Conservation (phyloP, 257 asterid genomes). For the Nicotiana sylvestris region DNA sequence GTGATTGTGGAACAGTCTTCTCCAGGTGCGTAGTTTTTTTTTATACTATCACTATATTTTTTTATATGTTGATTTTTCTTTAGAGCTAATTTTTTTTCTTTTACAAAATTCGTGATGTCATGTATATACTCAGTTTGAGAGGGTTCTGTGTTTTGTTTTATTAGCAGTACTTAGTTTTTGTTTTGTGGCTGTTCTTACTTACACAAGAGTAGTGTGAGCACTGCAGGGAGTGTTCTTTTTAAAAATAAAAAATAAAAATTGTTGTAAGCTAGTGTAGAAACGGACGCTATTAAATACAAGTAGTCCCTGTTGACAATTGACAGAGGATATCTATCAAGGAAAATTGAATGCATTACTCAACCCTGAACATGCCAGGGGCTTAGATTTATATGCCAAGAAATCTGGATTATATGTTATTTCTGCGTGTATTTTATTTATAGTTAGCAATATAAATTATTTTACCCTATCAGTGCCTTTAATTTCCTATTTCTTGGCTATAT, state of each 20-base stretch:
- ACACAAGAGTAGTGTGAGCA: conserved; percentile 20
- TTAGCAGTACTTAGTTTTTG: conserved; percentile 9
- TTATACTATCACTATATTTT: not conserved
- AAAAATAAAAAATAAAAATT: not conserved
- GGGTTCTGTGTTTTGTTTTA: conserved; percentile 1
- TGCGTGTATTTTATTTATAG: not conserved
- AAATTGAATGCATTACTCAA: conserved; percentile 8
- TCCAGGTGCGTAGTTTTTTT: conserved; percentile 46
- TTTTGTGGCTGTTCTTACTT: conserved; percentile 26
- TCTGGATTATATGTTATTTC: not conserved
- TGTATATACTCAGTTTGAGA: not conserved
- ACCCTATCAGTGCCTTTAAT: not conserved
- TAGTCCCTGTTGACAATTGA: conserved; percentile 13
- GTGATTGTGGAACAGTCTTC: conserved; percentile 88
- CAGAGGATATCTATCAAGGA: not conserved
- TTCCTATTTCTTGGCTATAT: not conserved
- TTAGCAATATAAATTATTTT: not conserved
- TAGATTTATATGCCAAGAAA: not conserved
- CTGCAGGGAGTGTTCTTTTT: conserved; percentile 6
- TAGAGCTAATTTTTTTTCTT: not conserved
- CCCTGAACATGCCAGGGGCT: not conserved
- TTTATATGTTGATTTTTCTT: not conserved
- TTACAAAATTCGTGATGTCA: conserved; percentile 5
- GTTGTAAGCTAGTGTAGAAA: conserved; percentile 21
- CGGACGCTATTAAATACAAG: conserved; percentile 17